Evolutionary conservation across 371 early-diverging fungal genomes (phyloP), one percentile per base, ranked within the genome.

Genomic region (Choanephora cucurbitarum): DNA sequence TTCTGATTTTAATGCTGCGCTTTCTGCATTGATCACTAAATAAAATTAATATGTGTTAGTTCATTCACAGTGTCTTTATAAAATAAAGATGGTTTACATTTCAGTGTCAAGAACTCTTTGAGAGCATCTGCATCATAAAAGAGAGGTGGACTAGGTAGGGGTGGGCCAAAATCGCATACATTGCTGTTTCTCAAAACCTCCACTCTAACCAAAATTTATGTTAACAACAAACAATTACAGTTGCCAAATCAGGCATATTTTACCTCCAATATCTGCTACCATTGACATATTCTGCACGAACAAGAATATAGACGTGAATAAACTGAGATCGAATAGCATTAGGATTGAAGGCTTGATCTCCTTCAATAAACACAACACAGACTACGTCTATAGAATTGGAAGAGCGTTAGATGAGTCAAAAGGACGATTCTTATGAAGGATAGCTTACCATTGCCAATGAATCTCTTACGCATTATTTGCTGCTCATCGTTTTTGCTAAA

Each of bases 401-500:
- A 32, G 18, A 41, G 21, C 0, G 17, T n/a, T 34, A 48, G 46
- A 32, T n/a, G 32, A 19, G 5, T 32, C 15, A 22, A 41, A 17
- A 34, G 28, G 43, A 18, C 21, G 31, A 31, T 14, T 34, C 43
- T 28, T 34, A 24, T 1, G 9, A 34, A 34, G 10, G n/a, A 2
- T 13, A 5, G 43, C 28, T 44, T 73, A 76, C 78, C 91, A 73
- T 93, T 93, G 44, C 93, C 93, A 50, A 93, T 88, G 65, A 91
- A 90, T 11, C 89, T 73, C 59, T 93, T 93, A 19, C 91, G 77
- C 52, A 89, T 86, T 22, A 93, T 76, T 66, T 92, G 92, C 51
- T 93, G 92, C 17, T 71, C 71, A 65, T 92, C 93, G 10, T 72
- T 79, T 8, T 68, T 72, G 49, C 79, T 82, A 64, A 62, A 80